Percentiles rank a stretch among this genome's conserved stretches.
phyloP scores from a whole-genome alignment of 2,329 filamentous ascomycete genomes.

The Teratosphaeria destructans region DNA sequence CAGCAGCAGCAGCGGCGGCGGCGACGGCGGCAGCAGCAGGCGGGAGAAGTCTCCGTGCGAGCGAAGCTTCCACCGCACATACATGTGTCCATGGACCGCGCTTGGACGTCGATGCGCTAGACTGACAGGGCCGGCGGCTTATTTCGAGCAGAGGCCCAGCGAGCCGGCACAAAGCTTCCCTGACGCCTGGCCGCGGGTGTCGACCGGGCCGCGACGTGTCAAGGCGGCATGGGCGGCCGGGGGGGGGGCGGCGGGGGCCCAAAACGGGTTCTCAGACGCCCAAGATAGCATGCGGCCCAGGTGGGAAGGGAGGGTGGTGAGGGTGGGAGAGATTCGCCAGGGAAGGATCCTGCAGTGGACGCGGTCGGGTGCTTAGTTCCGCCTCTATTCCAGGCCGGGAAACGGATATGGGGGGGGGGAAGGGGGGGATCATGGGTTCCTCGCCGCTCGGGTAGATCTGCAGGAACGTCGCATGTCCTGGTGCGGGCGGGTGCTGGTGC shows the following conservation, averaged over 20 bases:
- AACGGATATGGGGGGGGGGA: too few species aligned
- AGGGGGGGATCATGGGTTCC: background rate
- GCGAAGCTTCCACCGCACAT: slow-evolving; percentile 3
- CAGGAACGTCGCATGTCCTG: background rate
- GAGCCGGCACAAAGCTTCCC: slow-evolving; percentile 8
- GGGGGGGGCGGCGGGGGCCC: background rate
- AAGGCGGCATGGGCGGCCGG: background rate
- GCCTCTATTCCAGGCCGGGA: background rate
- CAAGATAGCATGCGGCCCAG: background rate
- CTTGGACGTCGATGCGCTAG: slow-evolving; percentile 4
- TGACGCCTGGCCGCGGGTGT: slow-evolving; percentile 6
- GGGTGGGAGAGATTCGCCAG: background rate
- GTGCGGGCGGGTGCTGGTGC: too few species aligned
- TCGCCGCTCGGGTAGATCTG: background rate
- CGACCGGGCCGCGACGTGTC: slow-evolving; percentile 3
- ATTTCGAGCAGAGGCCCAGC: slow-evolving; percentile 2
- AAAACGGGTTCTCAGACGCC: background rate
- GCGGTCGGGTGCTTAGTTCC: background rate
- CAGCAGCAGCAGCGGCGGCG: too few species aligned
- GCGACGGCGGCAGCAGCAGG: slow-evolving; percentile 4
- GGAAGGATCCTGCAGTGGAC: background rate
- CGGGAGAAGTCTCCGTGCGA: slow-evolving; percentile 5
- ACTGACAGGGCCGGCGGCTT: slow-evolving; percentile 5
- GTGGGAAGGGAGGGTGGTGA: background rate
- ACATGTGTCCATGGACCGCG: slow-evolving; percentile 1